Conservation (phyloP, 768 basidiomycete species). For the Rhizopogon vinicolor region DNA sequence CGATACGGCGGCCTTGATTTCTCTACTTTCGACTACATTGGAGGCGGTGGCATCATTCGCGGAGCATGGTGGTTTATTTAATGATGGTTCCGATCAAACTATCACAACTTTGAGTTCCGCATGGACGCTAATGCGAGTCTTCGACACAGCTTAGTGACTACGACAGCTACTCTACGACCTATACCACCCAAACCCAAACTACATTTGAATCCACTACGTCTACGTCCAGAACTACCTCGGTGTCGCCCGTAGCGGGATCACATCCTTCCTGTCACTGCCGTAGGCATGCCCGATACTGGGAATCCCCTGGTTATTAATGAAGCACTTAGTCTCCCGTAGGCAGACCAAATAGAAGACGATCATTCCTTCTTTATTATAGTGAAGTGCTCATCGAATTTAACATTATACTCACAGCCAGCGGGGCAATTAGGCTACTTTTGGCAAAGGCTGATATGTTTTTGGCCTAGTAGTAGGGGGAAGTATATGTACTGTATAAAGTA, state of each 20-base stretch:
- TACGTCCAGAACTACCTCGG: no score
- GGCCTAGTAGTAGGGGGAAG: no score
- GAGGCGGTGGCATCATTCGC: constrained; percentile 47
- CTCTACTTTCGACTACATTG: constrained; percentile 57
- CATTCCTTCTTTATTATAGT: no score
- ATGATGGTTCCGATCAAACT: constrained; percentile 27
- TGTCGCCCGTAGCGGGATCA: no score
- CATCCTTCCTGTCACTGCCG: background rate
- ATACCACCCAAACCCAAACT: background rate
- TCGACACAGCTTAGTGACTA: background rate
- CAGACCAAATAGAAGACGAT: no score
- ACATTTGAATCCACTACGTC: no score
- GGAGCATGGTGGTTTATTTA: constrained; percentile 52
- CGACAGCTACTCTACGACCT: background rate
- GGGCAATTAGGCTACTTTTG: background rate
- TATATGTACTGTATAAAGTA: no score
- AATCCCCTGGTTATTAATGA: background rate
- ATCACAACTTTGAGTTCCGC: background rate
- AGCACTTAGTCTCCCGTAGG: background rate
- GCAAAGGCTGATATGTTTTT: background rate
- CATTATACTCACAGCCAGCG: no score
- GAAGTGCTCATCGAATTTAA: no score
- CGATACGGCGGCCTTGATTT: constrained; percentile 60
- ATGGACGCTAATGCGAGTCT: background rate
- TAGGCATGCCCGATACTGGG: background rate